Base-by-base conservation (phyloP, 306 rosid genomes). In the Macrotyloma uniflorum region DNA sequence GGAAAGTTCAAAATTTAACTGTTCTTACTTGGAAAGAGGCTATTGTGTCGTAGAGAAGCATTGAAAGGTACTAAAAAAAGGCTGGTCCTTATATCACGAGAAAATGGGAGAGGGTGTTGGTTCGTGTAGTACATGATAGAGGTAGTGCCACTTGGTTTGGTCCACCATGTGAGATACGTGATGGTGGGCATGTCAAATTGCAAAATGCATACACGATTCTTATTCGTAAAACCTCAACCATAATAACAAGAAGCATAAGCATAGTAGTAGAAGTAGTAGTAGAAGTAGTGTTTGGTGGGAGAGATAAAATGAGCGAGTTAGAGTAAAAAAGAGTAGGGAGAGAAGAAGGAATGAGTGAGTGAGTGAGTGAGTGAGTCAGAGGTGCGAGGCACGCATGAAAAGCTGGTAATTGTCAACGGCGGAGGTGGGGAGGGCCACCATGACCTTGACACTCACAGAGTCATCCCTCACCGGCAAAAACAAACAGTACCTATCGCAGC, bases 401-500 rank as follows among this genome's bases (percentile, higher is more conserved):
- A 63, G 68, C 7, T 64, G 1, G 70, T 64, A 59, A 59, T 59
- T 14, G 66, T 59, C n/a, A 64, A 64, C 47, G 70, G 46, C 28
- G 19, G 15, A 3, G n/a, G 49, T 4, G 40, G 66, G 66, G 66
- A 59, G 18, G 15, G 66, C 66, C 1, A 59, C 19, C 66, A 59
- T 59, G 66, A 59, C 66, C 66, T 59, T 59, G 5, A 59, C 66
- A 28, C 66, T 59, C 4, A 59, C 36, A 59, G 4, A 59, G 2
- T 59, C 5, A 2, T 28, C 66, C 11, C 38, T 59, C 0, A 59
- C 20, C 1, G 66, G 66, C 38, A 59, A 59, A 30, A 59, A 59
- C 66, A 59, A 59, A 59, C 66, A 59, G 66, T 59, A 59, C 66
- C 66, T 59, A 15, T 59, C 66, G 20, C 66, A 59, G 20, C 66